phyloP scores from a whole-genome alignment of 352 stramenopile species.

The Globisporangium camurandrum region DNA sequence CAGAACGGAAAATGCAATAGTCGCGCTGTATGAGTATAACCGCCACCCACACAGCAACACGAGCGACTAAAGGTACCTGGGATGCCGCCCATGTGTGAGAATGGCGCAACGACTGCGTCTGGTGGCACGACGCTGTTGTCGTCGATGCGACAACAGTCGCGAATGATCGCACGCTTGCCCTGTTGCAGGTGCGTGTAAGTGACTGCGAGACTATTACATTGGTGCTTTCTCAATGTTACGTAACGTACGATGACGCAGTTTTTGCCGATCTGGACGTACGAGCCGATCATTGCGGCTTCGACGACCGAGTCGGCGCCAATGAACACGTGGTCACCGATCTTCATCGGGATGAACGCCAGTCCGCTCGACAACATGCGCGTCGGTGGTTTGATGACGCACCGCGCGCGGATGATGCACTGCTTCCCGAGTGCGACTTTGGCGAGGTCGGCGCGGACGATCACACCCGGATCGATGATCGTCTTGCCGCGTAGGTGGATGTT shows the following conservation, averaged over 20 bases:
- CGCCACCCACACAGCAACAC: too few relatives aligned
- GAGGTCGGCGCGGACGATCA: conserved; percentile 74
- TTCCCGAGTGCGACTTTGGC: conserved; percentile 78
- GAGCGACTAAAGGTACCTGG: too few relatives aligned
- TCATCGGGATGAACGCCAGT: conserved; percentile 78
- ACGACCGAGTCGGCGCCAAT: conserved; percentile 68
- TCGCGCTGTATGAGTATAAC: too few relatives aligned
- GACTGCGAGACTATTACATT: too few relatives aligned
- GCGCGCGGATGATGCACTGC: conserved; percentile 67
- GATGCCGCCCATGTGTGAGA: conserved; percentile 63
- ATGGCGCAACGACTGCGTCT: conserved; percentile 70
- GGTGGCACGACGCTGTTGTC: conserved; percentile 73
- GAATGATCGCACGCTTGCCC: conserved; percentile 79
- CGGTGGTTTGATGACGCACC: conserved; percentile 68
- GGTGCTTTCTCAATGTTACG: too few relatives aligned
- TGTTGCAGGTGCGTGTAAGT: conserved; percentile 17
- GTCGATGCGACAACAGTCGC: conserved; percentile 79
- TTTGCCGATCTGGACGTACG: conserved; percentile 74
- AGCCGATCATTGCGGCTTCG: conserved; percentile 79
- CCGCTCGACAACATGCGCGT: conserved; percentile 54
- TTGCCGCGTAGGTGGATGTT: conserved; percentile 77
- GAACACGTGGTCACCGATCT: conserved; percentile 77
- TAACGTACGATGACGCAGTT: conserved; percentile 80
- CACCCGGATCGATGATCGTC: conserved; percentile 64
- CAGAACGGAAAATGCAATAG: too few relatives aligned